phyloP scores from a whole-genome alignment of 805 yeast genomes.

The Metschnikowia similis region DNA sequence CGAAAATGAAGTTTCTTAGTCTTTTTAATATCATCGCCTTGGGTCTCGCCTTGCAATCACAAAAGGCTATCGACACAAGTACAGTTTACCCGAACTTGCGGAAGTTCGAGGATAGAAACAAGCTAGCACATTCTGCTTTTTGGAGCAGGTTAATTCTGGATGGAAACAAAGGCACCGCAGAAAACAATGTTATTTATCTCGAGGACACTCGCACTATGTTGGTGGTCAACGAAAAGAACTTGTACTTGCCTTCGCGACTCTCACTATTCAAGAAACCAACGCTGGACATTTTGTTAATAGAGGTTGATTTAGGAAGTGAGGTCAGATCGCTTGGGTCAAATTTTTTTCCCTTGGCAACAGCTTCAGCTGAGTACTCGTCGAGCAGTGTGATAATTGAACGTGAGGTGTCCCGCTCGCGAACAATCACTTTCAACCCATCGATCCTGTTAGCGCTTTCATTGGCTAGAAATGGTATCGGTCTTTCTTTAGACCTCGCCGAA shows the following conservation, averaged over 20 bases:
- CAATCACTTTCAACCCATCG: slow-evolving; percentile 5
- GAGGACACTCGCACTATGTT: slow-evolving; percentile 11
- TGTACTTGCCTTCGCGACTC: slow-evolving; percentile 1
- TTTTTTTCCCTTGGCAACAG: slow-evolving; percentile 11
- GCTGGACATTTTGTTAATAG: slow-evolving; percentile 5
- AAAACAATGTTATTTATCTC: slow-evolving; percentile 7
- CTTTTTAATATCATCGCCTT: background rate
- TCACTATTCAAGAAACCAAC: background rate
- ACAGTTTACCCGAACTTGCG: slow-evolving; percentile 8
- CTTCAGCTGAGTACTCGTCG: slow-evolving; percentile 11
- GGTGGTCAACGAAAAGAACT: slow-evolving; percentile 5
- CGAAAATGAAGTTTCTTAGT: background rate
- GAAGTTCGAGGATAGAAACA: slow-evolving; percentile 5
- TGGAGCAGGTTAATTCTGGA: slow-evolving; percentile 9
- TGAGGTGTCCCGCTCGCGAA: slow-evolving; percentile 6
- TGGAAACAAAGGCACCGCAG: background rate
- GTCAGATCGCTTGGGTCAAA: slow-evolving; percentile 7
- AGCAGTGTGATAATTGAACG: slow-evolving; percentile 8
- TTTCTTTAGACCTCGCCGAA: slow-evolving; percentile 6
- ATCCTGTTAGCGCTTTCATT: slow-evolving; percentile 7
- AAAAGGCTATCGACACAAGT: background rate
- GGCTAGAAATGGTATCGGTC: slow-evolving; percentile 1
- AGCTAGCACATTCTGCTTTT: slow-evolving; percentile 8
- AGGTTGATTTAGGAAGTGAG: slow-evolving; percentile 12
- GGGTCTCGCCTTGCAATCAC: background rate